phyloP scores from a whole-genome alignment of 2,329 filamentous ascomycete genomes.

The Ophioceras dolichostomum region DNA sequence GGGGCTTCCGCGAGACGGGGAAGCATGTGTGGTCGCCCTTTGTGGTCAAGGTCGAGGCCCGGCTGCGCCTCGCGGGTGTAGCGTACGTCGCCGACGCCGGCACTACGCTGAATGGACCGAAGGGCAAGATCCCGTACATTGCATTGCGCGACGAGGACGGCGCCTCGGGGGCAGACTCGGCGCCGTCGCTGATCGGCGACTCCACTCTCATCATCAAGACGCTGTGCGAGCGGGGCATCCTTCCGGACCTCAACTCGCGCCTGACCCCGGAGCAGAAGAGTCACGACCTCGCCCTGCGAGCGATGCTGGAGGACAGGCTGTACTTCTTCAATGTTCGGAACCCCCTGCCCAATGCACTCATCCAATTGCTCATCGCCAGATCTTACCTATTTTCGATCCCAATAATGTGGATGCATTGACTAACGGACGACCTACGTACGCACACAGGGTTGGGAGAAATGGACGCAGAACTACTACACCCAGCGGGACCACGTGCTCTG shows the following conservation, averaged over 20 bases:
- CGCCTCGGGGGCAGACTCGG: background rate
- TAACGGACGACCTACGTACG: too few relatives aligned
- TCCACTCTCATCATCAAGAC: slow-evolving; percentile 39
- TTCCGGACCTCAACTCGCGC: slow-evolving; percentile 34
- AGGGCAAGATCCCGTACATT: slow-evolving; percentile 50
- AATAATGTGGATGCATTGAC: too few relatives aligned
- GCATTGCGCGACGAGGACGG: too few relatives aligned
- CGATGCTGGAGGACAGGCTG: slow-evolving; percentile 47
- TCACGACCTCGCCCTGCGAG: slow-evolving; percentile 37
- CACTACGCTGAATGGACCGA: slow-evolving; percentile 31
- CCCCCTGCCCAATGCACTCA: too few relatives aligned
- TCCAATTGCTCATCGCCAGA: too few relatives aligned
- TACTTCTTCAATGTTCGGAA: slow-evolving; percentile 42
- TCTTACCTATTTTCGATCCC: too few relatives aligned
- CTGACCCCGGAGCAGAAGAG: slow-evolving; percentile 26
- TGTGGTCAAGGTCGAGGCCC: slow-evolving; percentile 49
- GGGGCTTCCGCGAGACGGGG: slow-evolving; percentile 29
- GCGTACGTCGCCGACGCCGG: slow-evolving; percentile 33
- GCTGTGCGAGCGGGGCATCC: slow-evolving; percentile 24
- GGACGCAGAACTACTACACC: slow-evolving; percentile 44
- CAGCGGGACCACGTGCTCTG: slow-evolving; percentile 43
- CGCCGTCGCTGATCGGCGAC: slow-evolving; percentile 27
- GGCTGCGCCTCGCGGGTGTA: slow-evolving; percentile 39
- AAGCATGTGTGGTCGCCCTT: slow-evolving; percentile 48
- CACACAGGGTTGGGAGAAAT: slow-evolving; percentile 37